Percentiles rank a stretch among this genome's conserved stretches.
Evolutionary conservation across 2,329 filamentous ascomycete genomes (phyloP).

Genomic region (Sclerotinia glacialis): DNA sequence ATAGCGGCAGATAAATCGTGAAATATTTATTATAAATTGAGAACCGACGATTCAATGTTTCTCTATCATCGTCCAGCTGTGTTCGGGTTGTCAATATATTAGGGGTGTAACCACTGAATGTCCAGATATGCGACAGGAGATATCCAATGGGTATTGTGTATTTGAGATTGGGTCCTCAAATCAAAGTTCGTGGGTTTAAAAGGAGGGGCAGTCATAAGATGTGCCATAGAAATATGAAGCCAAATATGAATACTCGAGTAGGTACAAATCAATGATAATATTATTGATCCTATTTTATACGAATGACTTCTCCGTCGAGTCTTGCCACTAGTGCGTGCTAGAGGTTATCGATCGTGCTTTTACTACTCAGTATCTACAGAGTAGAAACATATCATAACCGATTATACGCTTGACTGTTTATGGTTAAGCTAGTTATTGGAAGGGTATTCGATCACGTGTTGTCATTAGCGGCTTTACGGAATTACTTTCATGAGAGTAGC

Average conservation of each 20-base stretch:
- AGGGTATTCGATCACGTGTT: neutral
- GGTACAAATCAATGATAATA: neutral
- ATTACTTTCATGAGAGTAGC: too few relatives aligned
- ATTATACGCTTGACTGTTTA: neutral
- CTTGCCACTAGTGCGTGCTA: neutral
- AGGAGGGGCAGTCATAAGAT: constrained; percentile 3
- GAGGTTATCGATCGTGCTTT: neutral
- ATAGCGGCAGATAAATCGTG: constrained; percentile 7
- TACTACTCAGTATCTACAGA: neutral
- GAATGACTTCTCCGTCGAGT: neutral
- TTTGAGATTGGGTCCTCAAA: neutral
- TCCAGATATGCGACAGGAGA: constrained; percentile 3
- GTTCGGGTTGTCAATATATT: neutral
- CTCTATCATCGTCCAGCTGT: constrained; percentile 1
- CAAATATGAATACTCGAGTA: neutral
- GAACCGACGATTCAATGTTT: neutral
- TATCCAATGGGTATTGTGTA: neutral
- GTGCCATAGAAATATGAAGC: neutral
- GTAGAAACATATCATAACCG: neutral
- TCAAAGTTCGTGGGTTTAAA: neutral
- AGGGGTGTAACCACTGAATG: neutral
- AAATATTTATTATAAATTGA: neutral
- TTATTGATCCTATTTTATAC: neutral
- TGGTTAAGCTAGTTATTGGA: neutral
- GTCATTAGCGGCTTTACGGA: too few relatives aligned